Evolutionary conservation across 345 rosid genomes (phyloP), one percentile per base, ranked within the genome.

Genomic region (Draba incana): DNA sequence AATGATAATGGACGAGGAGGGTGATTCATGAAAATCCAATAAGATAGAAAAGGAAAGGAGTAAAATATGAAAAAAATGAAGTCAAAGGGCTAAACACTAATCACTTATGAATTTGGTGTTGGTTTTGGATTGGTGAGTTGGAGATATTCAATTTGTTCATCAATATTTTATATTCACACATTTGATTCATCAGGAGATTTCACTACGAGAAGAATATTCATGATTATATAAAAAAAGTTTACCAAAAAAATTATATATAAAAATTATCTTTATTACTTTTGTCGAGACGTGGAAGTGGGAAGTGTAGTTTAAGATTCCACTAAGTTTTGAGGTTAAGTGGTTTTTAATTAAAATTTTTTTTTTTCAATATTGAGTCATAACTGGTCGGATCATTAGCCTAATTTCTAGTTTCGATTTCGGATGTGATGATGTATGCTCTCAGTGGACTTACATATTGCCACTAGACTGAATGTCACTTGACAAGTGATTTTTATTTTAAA

Each of bases 1-100:
- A 68, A 27, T 68, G 73, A 49, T 68, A 61, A 68, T 61, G 74
- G 69, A 68, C 52, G 15, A 55, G 53, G 68, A 42, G 5, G 15
- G 78, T 67, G 78, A 68, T 57, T 61, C 64, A 61, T 74, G 64
- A 46, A 67, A 68, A 16, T 47, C 78, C 73, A 68, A 53, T 67
- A 47, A 61, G 69, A 68, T 66, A 74, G 69, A 53, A 53, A 67
- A 47, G 28, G 74, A 68, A 38, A 61, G 52, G 63, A 67, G 52
- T 67, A 24, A 51, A 45, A 54, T 74, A 61, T 67, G 74, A 61
- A 44, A 33, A 31, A 28, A 67, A 25, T 45, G 27, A 62, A 68
- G 78, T 74, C 73, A 74, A 74, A 66, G 68, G 35, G 48, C 2
- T 10, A 73, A 50, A 66, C 71, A 58, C 77, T 66, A 0, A 20